Percentiles rank a stretch among this genome's conserved stretches.
These are phyloP conservation scores for Silene latifolia DNA, from an alignment of 148 eudicot genomes.

Conservation along the genomic window DNA sequence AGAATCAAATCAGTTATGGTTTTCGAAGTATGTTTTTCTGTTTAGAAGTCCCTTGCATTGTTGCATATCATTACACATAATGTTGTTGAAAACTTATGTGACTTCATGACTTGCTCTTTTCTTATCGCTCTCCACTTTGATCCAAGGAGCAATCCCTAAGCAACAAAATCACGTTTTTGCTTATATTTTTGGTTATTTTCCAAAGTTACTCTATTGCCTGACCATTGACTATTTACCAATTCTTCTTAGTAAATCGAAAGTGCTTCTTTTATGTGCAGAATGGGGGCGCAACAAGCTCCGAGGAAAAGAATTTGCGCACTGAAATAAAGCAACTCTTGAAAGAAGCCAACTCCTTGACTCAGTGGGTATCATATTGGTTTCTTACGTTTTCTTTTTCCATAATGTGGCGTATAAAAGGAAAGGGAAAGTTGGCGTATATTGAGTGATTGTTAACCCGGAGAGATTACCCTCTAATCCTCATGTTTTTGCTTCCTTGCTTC, in stretches of 20 bases:
- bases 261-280: constrained; percentile 21
- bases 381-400: background rate
- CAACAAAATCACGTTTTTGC: background rate
- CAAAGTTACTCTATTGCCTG: no score
- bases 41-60: background rate
- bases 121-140: background rate
- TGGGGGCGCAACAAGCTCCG: constrained; percentile 44
- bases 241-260: background rate
- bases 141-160: background rate
- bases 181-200: no score
- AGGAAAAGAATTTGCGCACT: constrained; percentile 49
- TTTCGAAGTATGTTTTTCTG: background rate
- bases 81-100: background rate
- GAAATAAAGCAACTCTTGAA: constrained; percentile 78
- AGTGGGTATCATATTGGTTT: constrained; percentile 45
- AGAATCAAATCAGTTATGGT: background rate
- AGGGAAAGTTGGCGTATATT: no score
- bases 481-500: constrained; percentile 54
- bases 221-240: background rate
- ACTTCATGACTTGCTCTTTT: background rate
- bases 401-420: no score
- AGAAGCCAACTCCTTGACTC: constrained; percentile 72
- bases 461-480: constrained; percentile 53
- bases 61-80: background rate
- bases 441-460: constrained; percentile 57